Evolutionary conservation across 345 rosid genomes (phyloP).

Genomic region (Cardamine resedifolia): DNA sequence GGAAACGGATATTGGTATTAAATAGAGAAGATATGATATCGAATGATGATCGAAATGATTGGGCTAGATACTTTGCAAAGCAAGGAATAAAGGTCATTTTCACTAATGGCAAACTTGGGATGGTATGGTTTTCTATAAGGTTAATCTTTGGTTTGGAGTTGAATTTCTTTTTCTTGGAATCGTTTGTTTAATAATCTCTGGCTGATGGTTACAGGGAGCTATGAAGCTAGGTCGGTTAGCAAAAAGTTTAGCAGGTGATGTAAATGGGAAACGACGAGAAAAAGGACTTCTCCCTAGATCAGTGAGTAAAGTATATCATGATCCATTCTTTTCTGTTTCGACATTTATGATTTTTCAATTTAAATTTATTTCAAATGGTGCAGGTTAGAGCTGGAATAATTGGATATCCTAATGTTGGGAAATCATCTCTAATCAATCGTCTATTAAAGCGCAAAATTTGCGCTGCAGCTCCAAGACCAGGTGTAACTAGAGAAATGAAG

Average conservation of each 20-base stretch:
- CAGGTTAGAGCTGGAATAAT: conserved; percentile 97
- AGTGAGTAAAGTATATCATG: conserved; percentile 43
- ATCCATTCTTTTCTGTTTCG: background rate
- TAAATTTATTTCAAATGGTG: background rate
- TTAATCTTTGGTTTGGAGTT: conserved; percentile 7
- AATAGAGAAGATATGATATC: conserved; percentile 97
- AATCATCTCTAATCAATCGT: conserved; percentile 92
- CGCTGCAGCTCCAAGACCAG: conserved; percentile 95
- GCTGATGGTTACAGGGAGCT: conserved; percentile 56
- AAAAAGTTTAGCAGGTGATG: conserved; percentile 65
- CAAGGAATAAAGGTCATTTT: conserved; percentile 77
- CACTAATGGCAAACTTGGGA: conserved; percentile 76
- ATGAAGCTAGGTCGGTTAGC: conserved; percentile 79
- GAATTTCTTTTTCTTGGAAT: background rate
- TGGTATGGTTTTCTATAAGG: conserved; percentile 46
- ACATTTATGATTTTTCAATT: background rate
- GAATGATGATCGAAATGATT: conserved; percentile 78
- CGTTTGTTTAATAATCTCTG: conserved; percentile 11
- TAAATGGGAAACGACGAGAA: conserved; percentile 75
- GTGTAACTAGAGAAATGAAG: conserved; percentile 88
- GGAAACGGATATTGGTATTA: conserved; percentile 81
- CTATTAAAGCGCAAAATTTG: conserved; percentile 85
- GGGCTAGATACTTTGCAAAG: conserved; percentile 83
- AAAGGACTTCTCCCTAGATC: conserved; percentile 90
- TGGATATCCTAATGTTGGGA: conserved; percentile 97